phyloP scores from a whole-genome alignment of 768 basidiomycete genomes.

The Russula compacta region DNA sequence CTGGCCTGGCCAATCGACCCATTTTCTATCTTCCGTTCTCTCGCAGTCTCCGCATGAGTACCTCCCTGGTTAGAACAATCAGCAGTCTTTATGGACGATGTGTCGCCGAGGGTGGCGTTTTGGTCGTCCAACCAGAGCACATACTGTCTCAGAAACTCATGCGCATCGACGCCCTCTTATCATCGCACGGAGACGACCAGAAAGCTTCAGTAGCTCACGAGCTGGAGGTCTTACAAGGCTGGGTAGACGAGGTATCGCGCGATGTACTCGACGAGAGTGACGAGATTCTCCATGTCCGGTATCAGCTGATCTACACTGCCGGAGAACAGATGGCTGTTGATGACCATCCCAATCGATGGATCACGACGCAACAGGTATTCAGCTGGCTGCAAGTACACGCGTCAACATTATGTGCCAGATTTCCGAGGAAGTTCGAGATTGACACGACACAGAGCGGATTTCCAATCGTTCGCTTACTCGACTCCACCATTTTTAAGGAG shows the following conservation, averaged over 20 bases:
- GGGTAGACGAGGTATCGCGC: conserved; percentile 2
- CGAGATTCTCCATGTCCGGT: conserved; percentile 37
- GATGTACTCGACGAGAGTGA: conserved; percentile 16
- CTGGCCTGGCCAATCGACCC: conserved; percentile 37
- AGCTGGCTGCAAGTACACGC: conserved; percentile 25
- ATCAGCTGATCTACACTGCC: conserved; percentile 41
- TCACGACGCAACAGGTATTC: conserved; percentile 32
- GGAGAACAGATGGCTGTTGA: conserved; percentile 33
- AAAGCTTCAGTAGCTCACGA: background rate
- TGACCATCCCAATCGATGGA: conserved; percentile 37
- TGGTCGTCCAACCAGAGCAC: conserved; percentile 46
- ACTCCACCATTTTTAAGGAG: background rate
- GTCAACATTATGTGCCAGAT: background rate
- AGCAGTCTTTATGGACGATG: conserved; percentile 32
- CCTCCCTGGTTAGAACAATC: conserved; percentile 23
- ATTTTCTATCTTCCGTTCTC: conserved; percentile 45
- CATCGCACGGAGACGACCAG: conserved; percentile 12
- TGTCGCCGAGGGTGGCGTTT: conserved; percentile 31
- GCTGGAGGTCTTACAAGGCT: background rate
- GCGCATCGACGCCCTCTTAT: conserved; percentile 30
- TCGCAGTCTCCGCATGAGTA: conserved; percentile 27
- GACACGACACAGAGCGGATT: background rate
- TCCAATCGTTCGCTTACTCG: background rate
- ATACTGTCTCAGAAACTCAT: conserved; percentile 43
- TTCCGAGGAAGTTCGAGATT: background rate